Evolutionary conservation across 2,329 filamentous ascomycete genomes (phyloP), one percentile per base, ranked within the genome.

Genomic region (Nemania diffusa): DNA sequence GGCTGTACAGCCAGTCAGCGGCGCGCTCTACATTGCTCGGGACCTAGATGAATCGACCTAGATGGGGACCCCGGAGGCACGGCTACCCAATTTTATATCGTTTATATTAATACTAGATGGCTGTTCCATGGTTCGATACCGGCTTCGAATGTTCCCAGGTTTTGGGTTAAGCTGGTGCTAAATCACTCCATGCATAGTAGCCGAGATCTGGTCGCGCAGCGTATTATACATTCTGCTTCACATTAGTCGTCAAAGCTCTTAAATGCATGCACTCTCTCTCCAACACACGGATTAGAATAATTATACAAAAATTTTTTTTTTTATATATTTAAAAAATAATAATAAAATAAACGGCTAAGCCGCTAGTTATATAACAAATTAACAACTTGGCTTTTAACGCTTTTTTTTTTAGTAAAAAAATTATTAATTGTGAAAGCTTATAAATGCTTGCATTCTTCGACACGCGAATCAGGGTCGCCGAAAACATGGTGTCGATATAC

Each of bases 11-110:
- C 66, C 62, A 65, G 22, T 68, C 24, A 52, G 26, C 7, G 56
- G 20, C 29, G 20, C 15, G n/a, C 8, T 24, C 26, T 40, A 55
- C 27, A 56, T 65, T 65, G 32, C 26, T 17, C 13, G 17, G 29
- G 59, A 66, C 66, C 26, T 58, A 64, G 27, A 42, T 58, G 42
- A 22, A 65, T 62, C n/a, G 27, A 44, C 22, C 20, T 3, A 32
- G 13, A 56, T 42, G 5, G 20, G 42, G 29, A 1, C 37, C 34
- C 44, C 11, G 37, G 37, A 56, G 11, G 44, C 11, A 26, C 24
- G 20, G 27, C 3, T 55, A 55, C 62, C 46, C 57, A 44, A 29
- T 50, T 58, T 48, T 51, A 24, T 65, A 57, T 57, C 32, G 48
- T 40, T 2, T 62, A 40, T 22, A 57, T 65, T 59, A 58, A 68